Conservation (phyloP, 176 grass and related monocot genomes). For the Poa pratensis region DNA sequence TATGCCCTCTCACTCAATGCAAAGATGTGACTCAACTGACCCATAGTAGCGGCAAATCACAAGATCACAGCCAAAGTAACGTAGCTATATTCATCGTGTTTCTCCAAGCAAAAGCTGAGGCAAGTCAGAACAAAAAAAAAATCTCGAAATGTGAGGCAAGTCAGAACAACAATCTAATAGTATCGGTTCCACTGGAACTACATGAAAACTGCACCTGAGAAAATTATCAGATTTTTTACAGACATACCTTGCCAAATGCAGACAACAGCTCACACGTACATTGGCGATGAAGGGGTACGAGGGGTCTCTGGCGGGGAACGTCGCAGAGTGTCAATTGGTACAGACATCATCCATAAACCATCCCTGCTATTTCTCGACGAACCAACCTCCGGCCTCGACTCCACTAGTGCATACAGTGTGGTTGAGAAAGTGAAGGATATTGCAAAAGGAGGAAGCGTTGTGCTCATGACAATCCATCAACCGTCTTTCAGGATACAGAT, state of each 20-base stretch:
- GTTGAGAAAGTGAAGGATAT: constrained; percentile 80
- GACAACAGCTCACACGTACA: constrained; percentile 73
- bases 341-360: constrained; percentile 71
- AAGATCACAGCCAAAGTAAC: not conserved
- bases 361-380: constrained; percentile 74
- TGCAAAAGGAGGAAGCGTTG: constrained; percentile 69
- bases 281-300: constrained; percentile 66
- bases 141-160: too few relatives aligned
- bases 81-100: not conserved
- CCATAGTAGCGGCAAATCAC: not conserved
- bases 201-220: not conserved
- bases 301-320: constrained; percentile 71
- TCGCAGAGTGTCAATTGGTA: constrained; percentile 69
- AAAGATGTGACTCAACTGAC: not conserved
- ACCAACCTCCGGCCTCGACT: constrained; percentile 79
- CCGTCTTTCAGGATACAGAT: constrained; percentile 90
- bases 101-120: not conserved
- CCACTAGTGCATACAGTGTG: constrained; percentile 69
- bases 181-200: not conserved
- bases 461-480: constrained; percentile 93
- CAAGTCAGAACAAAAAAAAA: not conserved
- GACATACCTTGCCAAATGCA: constrained; percentile 31
- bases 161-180: not conserved
- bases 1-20: not conserved
- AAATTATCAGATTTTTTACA: not conserved